A percentile compares a stretch with the other conserved stretches of the same genome.
phyloP scores from a whole-genome alignment of 1,139 yeast genomes.

The Arxiozyma bovina region DNA sequence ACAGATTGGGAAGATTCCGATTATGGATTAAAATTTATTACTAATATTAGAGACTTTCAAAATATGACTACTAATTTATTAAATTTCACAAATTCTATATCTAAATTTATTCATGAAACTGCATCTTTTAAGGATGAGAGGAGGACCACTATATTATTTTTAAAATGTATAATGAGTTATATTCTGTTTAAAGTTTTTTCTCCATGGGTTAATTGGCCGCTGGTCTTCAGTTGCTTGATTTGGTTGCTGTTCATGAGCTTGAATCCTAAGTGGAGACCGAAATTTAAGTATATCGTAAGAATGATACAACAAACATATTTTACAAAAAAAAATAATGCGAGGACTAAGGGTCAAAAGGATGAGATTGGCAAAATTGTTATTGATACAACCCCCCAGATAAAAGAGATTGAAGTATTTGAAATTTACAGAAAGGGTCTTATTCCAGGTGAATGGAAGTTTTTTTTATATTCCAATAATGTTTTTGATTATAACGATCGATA shows the following conservation, averaged over 20 bases:
- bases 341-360: background rate
- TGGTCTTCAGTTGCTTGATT: slow-evolving; percentile 42
- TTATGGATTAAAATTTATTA: slow-evolving; percentile 33
- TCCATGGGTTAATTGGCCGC: slow-evolving; percentile 58
- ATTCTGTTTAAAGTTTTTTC: slow-evolving; percentile 45
- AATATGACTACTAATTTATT: slow-evolving; percentile 53
- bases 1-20: slow-evolving; percentile 21
- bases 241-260: slow-evolving; percentile 46
- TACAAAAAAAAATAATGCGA: slow-evolving; percentile 19
- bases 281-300: background rate
- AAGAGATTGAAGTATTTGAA: slow-evolving; percentile 66
- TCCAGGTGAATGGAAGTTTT: slow-evolving; percentile 52
- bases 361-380: slow-evolving; percentile 42
- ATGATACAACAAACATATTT: slow-evolving; percentile 11
- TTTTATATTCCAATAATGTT: slow-evolving; percentile 39
- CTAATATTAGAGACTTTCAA: slow-evolving; percentile 38
- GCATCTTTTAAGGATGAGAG: slow-evolving; percentile 70
- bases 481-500: slow-evolving; percentile 46
- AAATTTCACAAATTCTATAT: slow-evolving; percentile 43
- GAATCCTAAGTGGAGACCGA: slow-evolving; percentile 42
- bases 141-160: slow-evolving; percentile 47
- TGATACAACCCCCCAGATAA: slow-evolving; percentile 57
- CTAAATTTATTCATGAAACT: slow-evolving; percentile 49
- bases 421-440: slow-evolving; percentile 59
- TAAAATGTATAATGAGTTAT: slow-evolving; percentile 39